Conservation (phyloP, 2,329 filamentous ascomycete genomes). For the Calonectria montana region DNA sequence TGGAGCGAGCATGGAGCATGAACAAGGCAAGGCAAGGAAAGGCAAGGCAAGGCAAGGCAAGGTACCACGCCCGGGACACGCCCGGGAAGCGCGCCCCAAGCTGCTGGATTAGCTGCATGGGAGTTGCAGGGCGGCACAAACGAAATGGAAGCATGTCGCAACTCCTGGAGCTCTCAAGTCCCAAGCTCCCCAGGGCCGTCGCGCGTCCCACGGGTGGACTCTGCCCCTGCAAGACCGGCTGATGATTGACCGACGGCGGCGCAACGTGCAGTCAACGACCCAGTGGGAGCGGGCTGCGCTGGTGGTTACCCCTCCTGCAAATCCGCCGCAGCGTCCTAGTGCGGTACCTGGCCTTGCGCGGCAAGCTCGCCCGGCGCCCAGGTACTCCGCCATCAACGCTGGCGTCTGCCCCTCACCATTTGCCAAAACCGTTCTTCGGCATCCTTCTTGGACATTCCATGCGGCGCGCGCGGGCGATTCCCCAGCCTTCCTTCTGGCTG, state of each 20-base stretch:
- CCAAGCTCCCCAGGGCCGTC: not conserved
- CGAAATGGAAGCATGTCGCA: conserved; percentile 16
- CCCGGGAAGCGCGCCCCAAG: conserved; percentile 30
- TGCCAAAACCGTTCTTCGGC: conserved; percentile 46
- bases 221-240: not conserved
- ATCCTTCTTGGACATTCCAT: conserved; percentile 56
- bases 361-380: not conserved
- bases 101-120: conserved; percentile 23
- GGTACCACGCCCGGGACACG: not conserved
- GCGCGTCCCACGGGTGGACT: not conserved
- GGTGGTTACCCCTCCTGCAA: conserved; percentile 7
- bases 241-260: not conserved
- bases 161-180: conserved; percentile 10
- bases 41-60: too few relatives aligned
- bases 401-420: conserved; percentile 11
- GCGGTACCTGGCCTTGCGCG: not conserved
- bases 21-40: too few relatives aligned
- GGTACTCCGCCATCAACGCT: conserved; percentile 21
- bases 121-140: not conserved
- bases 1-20: not conserved
- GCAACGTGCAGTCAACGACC: conserved; percentile 14
- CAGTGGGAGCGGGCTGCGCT: not conserved
- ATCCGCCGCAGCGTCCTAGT: conserved; percentile 11
- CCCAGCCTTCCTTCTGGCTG: conserved; percentile 33
- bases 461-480: conserved; percentile 25